These are phyloP conservation scores for Verticillium nubilum DNA, from an alignment of 2,329 filamentous ascomycete genomes.

Conservation along the genomic window DNA sequence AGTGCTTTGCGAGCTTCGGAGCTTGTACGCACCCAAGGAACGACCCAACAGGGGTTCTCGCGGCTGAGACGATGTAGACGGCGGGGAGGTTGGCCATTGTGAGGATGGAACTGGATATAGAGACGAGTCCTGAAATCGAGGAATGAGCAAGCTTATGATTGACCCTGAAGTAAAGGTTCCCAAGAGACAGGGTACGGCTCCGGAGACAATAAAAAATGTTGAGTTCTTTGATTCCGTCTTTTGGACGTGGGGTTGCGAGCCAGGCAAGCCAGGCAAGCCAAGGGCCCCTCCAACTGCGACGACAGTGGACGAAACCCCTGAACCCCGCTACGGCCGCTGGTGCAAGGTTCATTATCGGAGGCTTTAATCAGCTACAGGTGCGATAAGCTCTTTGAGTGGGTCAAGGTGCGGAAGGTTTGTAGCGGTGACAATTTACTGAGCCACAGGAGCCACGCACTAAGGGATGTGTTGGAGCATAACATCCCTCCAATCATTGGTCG, in stretches of 20 bases:
- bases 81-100: constrained; percentile 75
- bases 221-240: not conserved
- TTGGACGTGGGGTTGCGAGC: not conserved
- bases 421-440: not conserved
- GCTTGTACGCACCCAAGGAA: constrained; percentile 71
- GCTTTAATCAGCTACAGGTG: not conserved
- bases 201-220: constrained; percentile 1
- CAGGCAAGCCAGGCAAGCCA: not conserved
- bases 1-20: constrained; percentile 20
- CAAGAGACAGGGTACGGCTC: not conserved
- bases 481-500: not conserved
- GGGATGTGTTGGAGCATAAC: too few relatives aligned
- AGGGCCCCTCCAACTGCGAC: not conserved
- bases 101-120: constrained; percentile 9
- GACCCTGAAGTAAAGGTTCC: not conserved
- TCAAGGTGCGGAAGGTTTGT: not conserved
- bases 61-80: constrained; percentile 93
- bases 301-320: not conserved
- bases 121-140: not conserved
- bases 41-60: constrained; percentile 85
- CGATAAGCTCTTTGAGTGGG: not conserved
- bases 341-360: not conserved
- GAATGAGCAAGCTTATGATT: not conserved
- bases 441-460: not conserved
- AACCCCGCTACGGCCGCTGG: not conserved